phyloP scores from a whole-genome alignment of 495 filamentous ascomycete species.

The Annulohypoxylon moriforme region DNA sequence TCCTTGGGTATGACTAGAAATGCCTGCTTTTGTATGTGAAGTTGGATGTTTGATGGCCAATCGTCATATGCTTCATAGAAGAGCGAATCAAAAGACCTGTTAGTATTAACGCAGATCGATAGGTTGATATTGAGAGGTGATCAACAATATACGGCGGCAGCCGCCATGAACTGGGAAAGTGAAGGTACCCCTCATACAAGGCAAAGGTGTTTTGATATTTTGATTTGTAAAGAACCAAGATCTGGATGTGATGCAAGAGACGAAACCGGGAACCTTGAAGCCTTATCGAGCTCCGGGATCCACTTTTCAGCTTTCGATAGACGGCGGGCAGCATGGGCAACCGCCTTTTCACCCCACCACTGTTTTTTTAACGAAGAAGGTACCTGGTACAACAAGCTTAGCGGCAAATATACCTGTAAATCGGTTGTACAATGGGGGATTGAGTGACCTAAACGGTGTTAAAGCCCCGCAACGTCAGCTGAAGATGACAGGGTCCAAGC shows the following conservation, averaged over 20 bases:
- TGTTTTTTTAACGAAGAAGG: constrained; percentile 8
- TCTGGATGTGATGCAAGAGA: constrained; percentile 33
- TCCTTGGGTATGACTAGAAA: neutral
- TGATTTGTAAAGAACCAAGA: constrained; percentile 16
- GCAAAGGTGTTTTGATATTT: neutral
- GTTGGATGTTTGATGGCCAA: constrained; percentile 4
- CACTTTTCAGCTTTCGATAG: constrained; percentile 23
- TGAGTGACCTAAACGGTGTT: constrained; percentile 5
- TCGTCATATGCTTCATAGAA: neutral
- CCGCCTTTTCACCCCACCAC: constrained; percentile 3
- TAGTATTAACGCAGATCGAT: neutral
- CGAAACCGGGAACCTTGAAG: constrained; percentile 4
- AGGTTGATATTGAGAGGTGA: neutral
- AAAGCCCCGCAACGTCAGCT: constrained; percentile 36
- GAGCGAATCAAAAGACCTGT: constrained; percentile 1
- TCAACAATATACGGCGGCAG: constrained; percentile 7
- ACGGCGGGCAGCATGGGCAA: neutral
- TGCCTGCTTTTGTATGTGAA: neutral
- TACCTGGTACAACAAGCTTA: constrained; percentile 24
- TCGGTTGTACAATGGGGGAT: constrained; percentile 2
- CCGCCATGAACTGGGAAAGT: constrained; percentile 6
- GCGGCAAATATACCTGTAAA: neutral
- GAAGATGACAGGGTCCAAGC: constrained; percentile 21
- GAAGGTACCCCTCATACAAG: constrained; percentile 1
- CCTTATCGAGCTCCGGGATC: constrained; percentile 17